A percentile compares a stretch with the other conserved stretches of the same genome.
phyloP scores from a whole-genome alignment of 805 yeast species.

The Candida insectalens region DNA sequence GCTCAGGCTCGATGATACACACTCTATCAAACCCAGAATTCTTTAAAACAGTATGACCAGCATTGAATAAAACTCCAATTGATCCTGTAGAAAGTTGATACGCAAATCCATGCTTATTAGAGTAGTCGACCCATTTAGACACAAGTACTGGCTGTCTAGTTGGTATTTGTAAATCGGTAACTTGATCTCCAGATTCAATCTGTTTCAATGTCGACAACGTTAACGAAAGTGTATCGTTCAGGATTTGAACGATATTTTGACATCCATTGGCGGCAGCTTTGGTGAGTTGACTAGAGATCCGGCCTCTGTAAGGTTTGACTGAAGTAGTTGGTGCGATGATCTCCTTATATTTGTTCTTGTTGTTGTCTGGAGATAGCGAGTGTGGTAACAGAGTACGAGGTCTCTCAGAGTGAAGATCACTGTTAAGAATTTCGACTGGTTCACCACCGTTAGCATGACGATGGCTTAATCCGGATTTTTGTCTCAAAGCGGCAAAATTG shows the following conservation, averaged over 20 bases:
- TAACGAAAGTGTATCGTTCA: constrained; percentile 19
- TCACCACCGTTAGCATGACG: neutral
- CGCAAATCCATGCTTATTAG: constrained; percentile 91
- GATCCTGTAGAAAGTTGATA: constrained; percentile 86
- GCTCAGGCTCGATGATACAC: constrained; percentile 49
- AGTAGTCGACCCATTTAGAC: constrained; percentile 96
- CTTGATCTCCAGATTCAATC: constrained; percentile 15
- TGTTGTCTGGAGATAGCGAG: constrained; percentile 87
- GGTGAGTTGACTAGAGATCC: constrained; percentile 19
- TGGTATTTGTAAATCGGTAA: too few species aligned
- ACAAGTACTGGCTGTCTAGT: constrained; percentile 55
- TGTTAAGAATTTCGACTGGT: constrained; percentile 61
- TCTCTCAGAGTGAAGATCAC: constrained; percentile 61
- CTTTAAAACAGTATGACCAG: constrained; percentile 72
- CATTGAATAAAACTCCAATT: constrained; percentile 84
- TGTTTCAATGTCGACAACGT: constrained; percentile 19
- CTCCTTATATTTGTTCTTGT: constrained; percentile 78
- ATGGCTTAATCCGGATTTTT: constrained; percentile 41
- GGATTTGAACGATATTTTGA: constrained; percentile 13
- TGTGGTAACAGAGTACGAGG: constrained; percentile 70
- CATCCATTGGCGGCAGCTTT: constrained; percentile 19
- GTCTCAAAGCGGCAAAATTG: constrained; percentile 60
- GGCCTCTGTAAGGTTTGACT: constrained; percentile 18
- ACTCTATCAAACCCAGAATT: constrained; percentile 53
- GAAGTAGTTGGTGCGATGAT: constrained; percentile 22